Conservation (phyloP, 345 rosid genomes). For the Salix caprea region DNA sequence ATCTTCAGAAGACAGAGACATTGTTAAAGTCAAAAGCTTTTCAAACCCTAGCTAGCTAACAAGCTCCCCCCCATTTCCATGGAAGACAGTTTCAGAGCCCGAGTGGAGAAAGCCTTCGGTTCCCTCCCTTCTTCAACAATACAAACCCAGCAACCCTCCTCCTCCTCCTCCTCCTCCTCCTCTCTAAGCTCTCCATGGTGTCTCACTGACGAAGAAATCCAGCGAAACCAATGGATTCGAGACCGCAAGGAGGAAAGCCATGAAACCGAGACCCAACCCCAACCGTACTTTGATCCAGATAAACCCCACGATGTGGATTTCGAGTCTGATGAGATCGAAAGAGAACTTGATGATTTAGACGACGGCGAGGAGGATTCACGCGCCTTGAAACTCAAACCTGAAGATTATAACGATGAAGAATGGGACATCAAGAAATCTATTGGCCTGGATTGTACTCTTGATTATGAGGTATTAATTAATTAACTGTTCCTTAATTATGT, state of each 20-base stretch:
- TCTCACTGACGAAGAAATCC: slow-evolving; percentile 65
- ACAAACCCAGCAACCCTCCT: background rate
- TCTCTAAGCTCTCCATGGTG: slow-evolving; percentile 50
- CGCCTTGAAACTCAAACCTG: slow-evolving; percentile 27
- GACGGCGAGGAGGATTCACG: slow-evolving; percentile 17
- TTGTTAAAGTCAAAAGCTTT: background rate
- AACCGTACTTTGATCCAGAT: slow-evolving; percentile 1
- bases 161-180: slow-evolving; percentile 7
- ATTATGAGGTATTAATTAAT: slow-evolving; percentile 44
- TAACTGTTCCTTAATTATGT: background rate
- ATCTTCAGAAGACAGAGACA: no score
- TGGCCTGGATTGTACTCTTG: slow-evolving; percentile 69
- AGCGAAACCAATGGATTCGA: slow-evolving; percentile 39
- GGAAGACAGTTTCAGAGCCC: slow-evolving; percentile 62
- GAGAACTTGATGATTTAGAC: slow-evolving; percentile 34
- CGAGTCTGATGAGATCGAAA: slow-evolving; percentile 30
- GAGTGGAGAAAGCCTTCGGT: slow-evolving; percentile 69
- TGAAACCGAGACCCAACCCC: slow-evolving; percentile 12
- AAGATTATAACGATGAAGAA: slow-evolving; percentile 55
- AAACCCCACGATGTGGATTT: slow-evolving; percentile 5
- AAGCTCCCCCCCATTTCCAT: background rate
- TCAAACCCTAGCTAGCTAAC: slow-evolving; percentile 9
- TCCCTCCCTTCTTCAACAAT: slow-evolving; percentile 33
- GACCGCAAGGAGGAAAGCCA: slow-evolving; percentile 18
- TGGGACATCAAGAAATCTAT: slow-evolving; percentile 71